These are phyloP conservation scores for Monosporascus sp. DNA, from an alignment of 2,329 filamentous ascomycete species.

Conservation along the genomic window DNA sequence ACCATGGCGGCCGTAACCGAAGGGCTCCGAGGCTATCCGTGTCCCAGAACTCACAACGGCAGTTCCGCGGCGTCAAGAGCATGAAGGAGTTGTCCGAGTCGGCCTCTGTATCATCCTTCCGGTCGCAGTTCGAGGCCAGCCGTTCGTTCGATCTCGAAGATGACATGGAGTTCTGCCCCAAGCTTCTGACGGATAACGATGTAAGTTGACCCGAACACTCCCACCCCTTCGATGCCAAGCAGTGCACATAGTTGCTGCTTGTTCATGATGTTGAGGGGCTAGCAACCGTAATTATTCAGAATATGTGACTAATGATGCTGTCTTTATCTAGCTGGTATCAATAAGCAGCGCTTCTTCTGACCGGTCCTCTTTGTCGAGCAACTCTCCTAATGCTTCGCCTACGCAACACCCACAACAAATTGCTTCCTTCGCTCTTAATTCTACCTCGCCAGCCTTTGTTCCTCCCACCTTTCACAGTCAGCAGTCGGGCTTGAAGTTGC, in stretches of 20 bases:
- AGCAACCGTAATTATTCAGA: too few relatives aligned
- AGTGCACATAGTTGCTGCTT: constrained; percentile 4
- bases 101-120: constrained; percentile 71
- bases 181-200: constrained; percentile 87
- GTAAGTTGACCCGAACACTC: constrained; percentile 50
- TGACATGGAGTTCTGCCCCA: constrained; percentile 91
- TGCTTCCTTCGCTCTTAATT: constrained; percentile 70
- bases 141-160: constrained; percentile 94
- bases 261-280: too few relatives aligned
- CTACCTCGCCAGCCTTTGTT: constrained; percentile 59
- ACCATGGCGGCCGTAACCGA: constrained; percentile 80
- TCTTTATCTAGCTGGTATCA: constrained; percentile 66
- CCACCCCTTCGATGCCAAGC: constrained; percentile 1
- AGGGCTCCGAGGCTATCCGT: constrained; percentile 75
- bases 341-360: constrained; percentile 88
- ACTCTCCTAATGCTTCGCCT: constrained; percentile 86
- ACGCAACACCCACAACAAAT: constrained; percentile 80
- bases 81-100: constrained; percentile 82
- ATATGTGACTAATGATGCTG: too few relatives aligned
- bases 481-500: constrained; percentile 67
- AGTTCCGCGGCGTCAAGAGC: constrained; percentile 77
- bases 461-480: constrained; percentile 62
- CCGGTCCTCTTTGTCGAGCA: constrained; percentile 89
- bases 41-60: constrained; percentile 77
- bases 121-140: constrained; percentile 82